These are phyloP conservation scores for Nigrograna mackinnonii DNA, from an alignment of 2,329 filamentous ascomycete species.

Conservation along the genomic window DNA sequence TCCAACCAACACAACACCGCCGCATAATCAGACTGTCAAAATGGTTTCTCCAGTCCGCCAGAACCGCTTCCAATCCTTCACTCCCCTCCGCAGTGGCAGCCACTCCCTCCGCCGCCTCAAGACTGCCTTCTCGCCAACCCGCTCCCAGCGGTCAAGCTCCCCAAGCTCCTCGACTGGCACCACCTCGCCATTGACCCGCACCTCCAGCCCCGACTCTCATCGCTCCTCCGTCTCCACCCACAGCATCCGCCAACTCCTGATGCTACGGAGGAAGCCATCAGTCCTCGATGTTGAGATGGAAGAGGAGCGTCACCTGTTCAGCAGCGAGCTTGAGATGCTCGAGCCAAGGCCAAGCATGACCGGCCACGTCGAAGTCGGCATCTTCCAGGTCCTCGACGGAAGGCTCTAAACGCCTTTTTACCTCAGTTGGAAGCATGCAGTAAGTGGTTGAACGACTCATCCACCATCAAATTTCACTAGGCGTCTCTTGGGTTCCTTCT, in stretches of 20 bases:
- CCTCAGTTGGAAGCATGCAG: no score
- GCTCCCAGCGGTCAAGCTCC: constrained; percentile 31
- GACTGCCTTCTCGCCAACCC: constrained; percentile 39
- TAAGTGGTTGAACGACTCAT: no score
- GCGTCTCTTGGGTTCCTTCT: no score
- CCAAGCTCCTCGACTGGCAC: constrained; percentile 24
- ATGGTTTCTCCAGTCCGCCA: constrained; percentile 36
- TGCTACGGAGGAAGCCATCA: constrained; percentile 35
- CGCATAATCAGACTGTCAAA: constrained; percentile 10
- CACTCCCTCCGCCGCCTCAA: constrained; percentile 34
- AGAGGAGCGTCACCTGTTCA: constrained; percentile 35
- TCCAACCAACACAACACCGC: not conserved
- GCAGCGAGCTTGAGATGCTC: constrained; percentile 30
- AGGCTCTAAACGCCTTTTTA: constrained; percentile 26
- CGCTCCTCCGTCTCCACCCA: constrained; percentile 20
- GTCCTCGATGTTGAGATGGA: constrained; percentile 40
- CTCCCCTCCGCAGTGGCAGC: constrained; percentile 31
- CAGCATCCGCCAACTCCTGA: constrained; percentile 34
- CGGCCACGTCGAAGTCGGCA: constrained; percentile 28
- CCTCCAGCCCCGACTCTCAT: constrained; percentile 29
- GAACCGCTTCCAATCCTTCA: constrained; percentile 43
- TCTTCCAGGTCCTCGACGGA: constrained; percentile 43
- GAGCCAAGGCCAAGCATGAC: constrained; percentile 32
- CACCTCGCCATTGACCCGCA: constrained; percentile 33
- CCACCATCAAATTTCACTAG: no score